These are phyloP conservation scores for Nakaseomyces glabratus DNA, from an alignment of 1,139 yeast species.

Conservation along the genomic window DNA sequence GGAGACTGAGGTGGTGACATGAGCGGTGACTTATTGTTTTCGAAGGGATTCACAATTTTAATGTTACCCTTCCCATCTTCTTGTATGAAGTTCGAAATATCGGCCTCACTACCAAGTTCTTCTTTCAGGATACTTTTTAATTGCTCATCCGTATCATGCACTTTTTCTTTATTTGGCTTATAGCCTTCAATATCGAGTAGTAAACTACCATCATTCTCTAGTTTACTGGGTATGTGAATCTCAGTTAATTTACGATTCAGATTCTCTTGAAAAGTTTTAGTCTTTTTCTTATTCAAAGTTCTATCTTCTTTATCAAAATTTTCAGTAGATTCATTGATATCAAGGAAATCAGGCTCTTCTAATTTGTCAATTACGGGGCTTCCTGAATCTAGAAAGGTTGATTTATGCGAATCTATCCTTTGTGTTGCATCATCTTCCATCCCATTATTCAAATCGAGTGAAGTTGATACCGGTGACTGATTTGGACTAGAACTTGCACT, in stretches of 20 bases:
- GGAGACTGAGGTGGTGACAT: slow-evolving; percentile 23
- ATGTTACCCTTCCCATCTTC: slow-evolving; percentile 69
- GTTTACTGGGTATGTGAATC: slow-evolving; percentile 77
- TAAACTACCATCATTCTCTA: slow-evolving; percentile 85
- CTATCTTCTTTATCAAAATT: not conserved
- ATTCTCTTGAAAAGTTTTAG: slow-evolving; percentile 35
- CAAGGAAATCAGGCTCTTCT: slow-evolving; percentile 53
- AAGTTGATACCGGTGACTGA: slow-evolving; percentile 38
- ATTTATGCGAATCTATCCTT: slow-evolving; percentile 2
- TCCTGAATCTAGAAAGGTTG: slow-evolving; percentile 1
- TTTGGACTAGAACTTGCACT: slow-evolving; percentile 71
- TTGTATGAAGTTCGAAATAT: slow-evolving; percentile 41
- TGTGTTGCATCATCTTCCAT: slow-evolving; percentile 7
- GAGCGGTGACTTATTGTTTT: slow-evolving; percentile 14
- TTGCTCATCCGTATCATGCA: slow-evolving; percentile 58
- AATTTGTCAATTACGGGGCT: slow-evolving; percentile 14
- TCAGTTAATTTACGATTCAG: slow-evolving; percentile 58
- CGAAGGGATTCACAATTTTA: slow-evolving; percentile 45
- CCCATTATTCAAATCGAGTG: slow-evolving; percentile 27
- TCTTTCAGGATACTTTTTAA: slow-evolving; percentile 66
- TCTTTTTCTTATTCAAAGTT: slow-evolving; percentile 15
- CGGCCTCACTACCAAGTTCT: slow-evolving; percentile 50
- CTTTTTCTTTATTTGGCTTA: slow-evolving; percentile 72
- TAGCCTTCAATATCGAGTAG: slow-evolving; percentile 94
- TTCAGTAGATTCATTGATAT: slow-evolving; percentile 23